Percentiles rank a stretch among this genome's conserved stretches.
These are phyloP conservation scores for Conringia planisiliqua DNA, from an alignment of 345 rosid species.

Conservation along the genomic window DNA sequence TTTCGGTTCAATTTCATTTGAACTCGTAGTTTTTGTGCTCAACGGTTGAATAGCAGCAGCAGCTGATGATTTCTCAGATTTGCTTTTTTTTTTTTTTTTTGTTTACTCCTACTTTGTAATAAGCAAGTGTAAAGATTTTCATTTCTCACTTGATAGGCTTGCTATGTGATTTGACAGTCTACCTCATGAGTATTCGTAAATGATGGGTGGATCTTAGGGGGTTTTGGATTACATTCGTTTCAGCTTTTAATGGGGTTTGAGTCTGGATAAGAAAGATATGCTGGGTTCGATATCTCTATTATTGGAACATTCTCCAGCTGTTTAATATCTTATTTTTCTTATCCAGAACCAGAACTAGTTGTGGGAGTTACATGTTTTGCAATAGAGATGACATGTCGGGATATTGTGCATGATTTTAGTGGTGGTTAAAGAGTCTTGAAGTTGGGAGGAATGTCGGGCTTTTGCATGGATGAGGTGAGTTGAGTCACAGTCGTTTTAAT, in stretches of 20 bases:
- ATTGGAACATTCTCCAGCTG: constrained; percentile 6
- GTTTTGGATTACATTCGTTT: neutral
- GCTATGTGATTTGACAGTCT: constrained; percentile 4
- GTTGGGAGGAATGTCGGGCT: constrained; percentile 69
- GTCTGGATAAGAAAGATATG: constrained; percentile 10
- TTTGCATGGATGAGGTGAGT: constrained; percentile 63
- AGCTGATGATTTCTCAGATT: constrained; percentile 16
- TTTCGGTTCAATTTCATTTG: neutral
- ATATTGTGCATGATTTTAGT: constrained; percentile 40
- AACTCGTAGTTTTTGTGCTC: neutral
- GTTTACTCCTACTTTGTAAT: neutral
- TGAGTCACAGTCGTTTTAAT: constrained; percentile 1
- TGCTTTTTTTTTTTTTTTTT: neutral
- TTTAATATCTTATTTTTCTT: constrained; percentile 32
- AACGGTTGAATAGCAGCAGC: neutral
- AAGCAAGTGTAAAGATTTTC: too few relatives aligned
- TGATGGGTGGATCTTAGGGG: neutral
- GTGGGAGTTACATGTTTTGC: constrained; percentile 32
- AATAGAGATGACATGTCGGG: constrained; percentile 42
- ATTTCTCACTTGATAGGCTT: neutral
- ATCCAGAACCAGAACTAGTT: constrained; percentile 43
- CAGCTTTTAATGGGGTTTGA: neutral
- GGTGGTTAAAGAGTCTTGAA: constrained; percentile 51
- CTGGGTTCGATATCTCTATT: neutral
- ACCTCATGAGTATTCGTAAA: neutral